Conservation (phyloP, 768 basidiomycete species). For the Lyophyllum shimeji region DNA sequence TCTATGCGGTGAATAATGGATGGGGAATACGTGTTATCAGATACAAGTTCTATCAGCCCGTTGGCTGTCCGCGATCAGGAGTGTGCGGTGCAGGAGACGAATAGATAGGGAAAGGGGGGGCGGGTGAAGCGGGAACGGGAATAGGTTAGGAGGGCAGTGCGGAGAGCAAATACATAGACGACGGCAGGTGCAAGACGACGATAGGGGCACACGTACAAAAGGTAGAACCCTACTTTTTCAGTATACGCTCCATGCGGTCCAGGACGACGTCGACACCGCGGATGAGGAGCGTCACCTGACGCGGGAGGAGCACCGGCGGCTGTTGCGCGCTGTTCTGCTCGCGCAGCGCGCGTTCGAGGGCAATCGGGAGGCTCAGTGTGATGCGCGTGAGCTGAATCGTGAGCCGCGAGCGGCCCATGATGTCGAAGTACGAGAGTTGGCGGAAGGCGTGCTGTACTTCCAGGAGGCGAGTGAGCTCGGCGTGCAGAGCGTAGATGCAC, state of each 20-base stretch:
- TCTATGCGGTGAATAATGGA: slow-evolving; percentile 3
- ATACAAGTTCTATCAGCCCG: slow-evolving; percentile 14
- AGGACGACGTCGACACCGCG: slow-evolving; percentile 61
- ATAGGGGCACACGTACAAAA: neutral
- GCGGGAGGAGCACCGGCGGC: slow-evolving; percentile 46
- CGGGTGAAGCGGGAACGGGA: neutral
- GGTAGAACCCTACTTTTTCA: slow-evolving; percentile 27
- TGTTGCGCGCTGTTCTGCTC: slow-evolving; percentile 33
- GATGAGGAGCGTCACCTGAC: slow-evolving; percentile 57
- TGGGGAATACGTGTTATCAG: neutral
- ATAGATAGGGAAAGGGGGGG: neutral
- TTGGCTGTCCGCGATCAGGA: slow-evolving; percentile 1
- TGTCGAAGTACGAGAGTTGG: slow-evolving; percentile 73
- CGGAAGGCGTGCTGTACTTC: slow-evolving; percentile 80
- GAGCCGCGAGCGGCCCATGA: slow-evolving; percentile 72
- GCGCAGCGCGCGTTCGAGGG: slow-evolving; percentile 66
- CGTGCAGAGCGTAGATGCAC: slow-evolving; percentile 71
- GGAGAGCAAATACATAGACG: neutral
- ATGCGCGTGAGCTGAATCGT: slow-evolving; percentile 78
- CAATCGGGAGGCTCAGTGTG: slow-evolving; percentile 71
- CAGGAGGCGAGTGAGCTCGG: slow-evolving; percentile 73
- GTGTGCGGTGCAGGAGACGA: no score
- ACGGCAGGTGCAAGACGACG: no score
- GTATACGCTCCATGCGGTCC: slow-evolving; percentile 63
- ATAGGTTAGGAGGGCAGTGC: neutral